Base-by-base conservation (phyloP, 2,329 filamentous ascomycete genomes). In the Tolypocladium guangdongense region DNA sequence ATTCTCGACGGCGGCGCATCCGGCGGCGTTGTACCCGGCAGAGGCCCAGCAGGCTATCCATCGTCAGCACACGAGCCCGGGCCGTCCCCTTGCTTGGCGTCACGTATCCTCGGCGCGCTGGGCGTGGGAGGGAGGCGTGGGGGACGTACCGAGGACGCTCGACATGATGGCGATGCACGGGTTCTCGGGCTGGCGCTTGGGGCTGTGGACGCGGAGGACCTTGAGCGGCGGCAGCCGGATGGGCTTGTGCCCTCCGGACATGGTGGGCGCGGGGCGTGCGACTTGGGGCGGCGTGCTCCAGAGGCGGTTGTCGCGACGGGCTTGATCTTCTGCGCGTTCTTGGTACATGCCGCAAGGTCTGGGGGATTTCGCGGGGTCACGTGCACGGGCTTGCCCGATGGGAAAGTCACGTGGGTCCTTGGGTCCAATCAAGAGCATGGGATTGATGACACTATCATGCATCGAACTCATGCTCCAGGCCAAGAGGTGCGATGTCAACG, bases 11-110 rank as follows among this genome's bases (percentile, higher is more conserved):
- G 75, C 73, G 27, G 75, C 74, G 66, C 82, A 86, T 38, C 81
- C 81, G 14, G 75, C 65, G 7, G 78, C 74, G 66, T 73, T 86
- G 70, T 86, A 85, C 49, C 88, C 88, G 33, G 84, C 80, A 2
- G 88, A 91, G 1, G 88, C 88, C 88, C 88, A 93, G 71, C 88
- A 93, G 57, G 87, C 88, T 92, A 30, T 12, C 16, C 18, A 32
- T 7, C 12, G 12, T 46, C 12, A 45, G 41, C 41, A 46, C 3
- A 20, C 24, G n/a, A 18, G n/a, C 10, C 5, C 16, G 16, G 10
- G 10, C 20, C n/a, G 1, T 6, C 24, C 16, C 3, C 27, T 2
- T n/a, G 3, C n/a, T 4, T n/a, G 16, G 35, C 35, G 14, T 36
- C 35, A 18, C 35, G 32, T 11, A 36, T 46, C 18, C 32, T 33